These are phyloP conservation scores for Hanseniaspora occidentalis DNA, from an alignment of 805 yeast genomes.

Conservation along the genomic window DNA sequence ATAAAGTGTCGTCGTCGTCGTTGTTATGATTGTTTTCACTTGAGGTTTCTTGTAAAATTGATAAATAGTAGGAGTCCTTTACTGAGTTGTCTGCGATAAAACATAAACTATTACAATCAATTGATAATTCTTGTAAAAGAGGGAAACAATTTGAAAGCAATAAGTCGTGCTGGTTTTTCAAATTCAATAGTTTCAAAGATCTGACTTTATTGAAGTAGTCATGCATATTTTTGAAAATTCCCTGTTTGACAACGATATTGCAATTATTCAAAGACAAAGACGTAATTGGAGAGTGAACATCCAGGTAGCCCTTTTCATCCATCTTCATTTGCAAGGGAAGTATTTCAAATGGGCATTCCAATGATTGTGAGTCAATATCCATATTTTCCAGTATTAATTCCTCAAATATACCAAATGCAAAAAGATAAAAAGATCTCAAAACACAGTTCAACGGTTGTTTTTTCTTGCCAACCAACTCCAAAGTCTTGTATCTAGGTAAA, in stretches of 20 bases:
- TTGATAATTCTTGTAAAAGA: conserved; percentile 25
- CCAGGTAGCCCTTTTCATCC: conserved; percentile 13
- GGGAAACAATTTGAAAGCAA: conserved; percentile 36
- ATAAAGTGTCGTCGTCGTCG: conserved; percentile 10
- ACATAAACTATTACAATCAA: conserved; percentile 39
- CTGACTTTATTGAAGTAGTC: conserved; percentile 31
- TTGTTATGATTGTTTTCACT: conserved; percentile 1
- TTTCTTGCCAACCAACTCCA: conserved; percentile 12
- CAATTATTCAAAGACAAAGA: conserved; percentile 23
- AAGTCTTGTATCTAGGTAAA: conserved; percentile 18
- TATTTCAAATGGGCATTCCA: conserved; percentile 25
- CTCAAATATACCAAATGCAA: conserved; percentile 33
- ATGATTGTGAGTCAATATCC: conserved; percentile 33
- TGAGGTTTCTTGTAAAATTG: conserved; percentile 1
- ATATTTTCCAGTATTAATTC: conserved; percentile 34
- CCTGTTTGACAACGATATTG: conserved; percentile 25
- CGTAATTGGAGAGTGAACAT: conserved; percentile 26
- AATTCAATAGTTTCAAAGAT: conserved; percentile 26
- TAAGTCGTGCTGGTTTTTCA: conserved; percentile 34
- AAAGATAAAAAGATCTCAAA: conserved; percentile 31
- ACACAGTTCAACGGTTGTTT: conserved; percentile 10
- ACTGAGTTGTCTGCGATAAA: conserved; percentile 20
- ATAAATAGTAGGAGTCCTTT: conserved; percentile 14
- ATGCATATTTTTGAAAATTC: conserved; percentile 24
- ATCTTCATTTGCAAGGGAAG: conserved; percentile 18